Percentiles rank a stretch among this genome's conserved stretches.
Evolutionary conservation across 2,329 filamentous ascomycete species (phyloP).

Genomic region (Ascochyta clinopodiicola): DNA sequence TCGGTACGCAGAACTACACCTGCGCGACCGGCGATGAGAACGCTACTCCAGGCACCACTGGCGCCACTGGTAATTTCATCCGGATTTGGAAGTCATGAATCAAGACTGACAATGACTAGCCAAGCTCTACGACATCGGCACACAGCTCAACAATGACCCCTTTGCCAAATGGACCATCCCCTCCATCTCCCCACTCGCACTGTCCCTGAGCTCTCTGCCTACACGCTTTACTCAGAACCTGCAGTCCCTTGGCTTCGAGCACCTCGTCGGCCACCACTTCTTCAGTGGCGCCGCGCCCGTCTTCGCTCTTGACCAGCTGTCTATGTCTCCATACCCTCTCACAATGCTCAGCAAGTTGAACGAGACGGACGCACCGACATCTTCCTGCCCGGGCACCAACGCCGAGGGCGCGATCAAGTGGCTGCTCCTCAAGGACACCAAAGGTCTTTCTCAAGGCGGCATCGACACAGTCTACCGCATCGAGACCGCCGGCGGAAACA

Average conservation of each 20-base stretch:
- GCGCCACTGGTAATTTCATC: slow-evolving; percentile 36
- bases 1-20: slow-evolving; percentile 62
- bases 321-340: slow-evolving; percentile 52
- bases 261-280: slow-evolving; percentile 69
- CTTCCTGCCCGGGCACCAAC: slow-evolving; percentile 47
- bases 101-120: slow-evolving; percentile 31
- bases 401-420: slow-evolving; percentile 53
- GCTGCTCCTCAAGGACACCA: slow-evolving; percentile 54
- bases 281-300: slow-evolving; percentile 64
- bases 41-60: slow-evolving; percentile 39
- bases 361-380: slow-evolving; percentile 59
- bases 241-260: slow-evolving; percentile 36
- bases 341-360: slow-evolving; percentile 55
- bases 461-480: slow-evolving; percentile 56
- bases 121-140: slow-evolving; percentile 46
- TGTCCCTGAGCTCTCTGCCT: slow-evolving; percentile 33
- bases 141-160: slow-evolving; percentile 37
- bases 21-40: slow-evolving; percentile 44
- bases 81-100: too few relatives aligned
- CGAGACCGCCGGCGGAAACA: slow-evolving; percentile 56
- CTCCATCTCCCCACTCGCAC: slow-evolving; percentile 42
- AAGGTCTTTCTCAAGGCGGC: slow-evolving; percentile 46
- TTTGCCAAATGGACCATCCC: slow-evolving; percentile 42
- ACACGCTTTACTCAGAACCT: slow-evolving; percentile 36
- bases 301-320: slow-evolving; percentile 61